Evolutionary conservation across 352 stramenopile genomes (phyloP), one percentile per base, ranked within the genome.

Genomic region (Pythium dissimile): DNA sequence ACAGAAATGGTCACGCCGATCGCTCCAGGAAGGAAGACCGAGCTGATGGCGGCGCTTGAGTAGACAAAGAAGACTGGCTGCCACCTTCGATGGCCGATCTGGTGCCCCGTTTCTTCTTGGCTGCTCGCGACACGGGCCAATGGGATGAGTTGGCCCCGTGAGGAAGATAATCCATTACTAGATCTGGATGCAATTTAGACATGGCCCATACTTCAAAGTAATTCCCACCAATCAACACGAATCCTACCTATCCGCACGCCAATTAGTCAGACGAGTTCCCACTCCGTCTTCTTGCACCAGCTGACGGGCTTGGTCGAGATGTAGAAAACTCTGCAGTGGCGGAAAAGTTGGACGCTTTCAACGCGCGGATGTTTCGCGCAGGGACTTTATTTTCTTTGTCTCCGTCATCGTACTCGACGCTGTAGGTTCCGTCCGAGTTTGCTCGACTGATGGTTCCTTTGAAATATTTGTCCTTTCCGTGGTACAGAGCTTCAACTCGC

Each of bases 341-440:
- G 15, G 48, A 73, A 50, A 47, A 73, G 41, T 54, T 73, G 27
- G 57, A 39, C 37, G 5, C 32, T 37, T 10, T 24, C 24, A 23
- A 75, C 75, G 16, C 77, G 46, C 30, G 65, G 75, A 45, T 94
- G 80, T 18, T 71, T 69, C 26, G 89, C 76, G 23, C 79, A 56
- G 5, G 3, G 38, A 23, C 38, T 10, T 27, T 11, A n/a, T 13
- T 53, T 24, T 13, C 12, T 11, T 10, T 76, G 46, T 86, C 71
- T 11, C 75, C 75, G 48, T 86, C 73, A 38, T 86, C 75, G 46
- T 83, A 86, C 13, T 80, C 70, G 53, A 85, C 75, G n/a, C 80
- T 67, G 41, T 83, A 94, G 10, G 80, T 93, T 35, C 80, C 81
- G 51, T 94, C n/a, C 76, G 30, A 67, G 53, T 32, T 79, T 65